These are phyloP conservation scores for Leptodontidium sp. DNA, from an alignment of 2,329 filamentous ascomycete genomes.

Conservation along the genomic window DNA sequence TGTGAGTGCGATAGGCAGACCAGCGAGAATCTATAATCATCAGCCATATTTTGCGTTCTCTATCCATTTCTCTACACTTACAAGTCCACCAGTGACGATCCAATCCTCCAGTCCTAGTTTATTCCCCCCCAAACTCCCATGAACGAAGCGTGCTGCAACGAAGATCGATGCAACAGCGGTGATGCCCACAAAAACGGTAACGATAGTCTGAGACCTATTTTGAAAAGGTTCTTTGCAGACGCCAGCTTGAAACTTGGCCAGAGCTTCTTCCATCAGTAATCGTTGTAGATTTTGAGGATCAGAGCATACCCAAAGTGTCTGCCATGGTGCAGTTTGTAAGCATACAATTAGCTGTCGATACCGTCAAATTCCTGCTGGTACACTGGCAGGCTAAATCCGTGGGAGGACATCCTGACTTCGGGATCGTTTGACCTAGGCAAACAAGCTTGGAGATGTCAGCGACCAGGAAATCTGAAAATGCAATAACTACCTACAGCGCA, in stretches of 20 bases:
- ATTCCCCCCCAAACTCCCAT: conserved; percentile 1
- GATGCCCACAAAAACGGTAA: conserved; percentile 5
- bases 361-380: conserved; percentile 7
- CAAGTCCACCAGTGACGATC: conserved; percentile 5
- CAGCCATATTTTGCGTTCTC: neutral
- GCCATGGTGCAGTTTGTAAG: conserved; percentile 13
- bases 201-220: neutral
- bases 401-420: conserved; percentile 2
- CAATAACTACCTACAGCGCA: conserved; percentile 2
- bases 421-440: conserved; percentile 7
- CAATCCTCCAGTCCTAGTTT: conserved; percentile 15
- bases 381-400: conserved; percentile 15
- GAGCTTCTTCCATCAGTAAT: conserved; percentile 4
- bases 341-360: conserved; percentile 12
- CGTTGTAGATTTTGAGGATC: neutral
- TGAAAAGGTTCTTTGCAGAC: conserved; percentile 9
- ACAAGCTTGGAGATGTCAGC: neutral
- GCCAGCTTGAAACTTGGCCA: conserved; percentile 9
- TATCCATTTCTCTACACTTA: neutral
- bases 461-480: neutral
- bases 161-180: neutral
- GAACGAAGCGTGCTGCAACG: neutral
- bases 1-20: neutral
- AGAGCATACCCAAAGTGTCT: conserved; percentile 1
- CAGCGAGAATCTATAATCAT: neutral